Percentiles rank a stretch among this genome's conserved stretches.
phyloP scores from a whole-genome alignment of 2,329 filamentous ascomycete species.

The Penicillium crustosum region DNA sequence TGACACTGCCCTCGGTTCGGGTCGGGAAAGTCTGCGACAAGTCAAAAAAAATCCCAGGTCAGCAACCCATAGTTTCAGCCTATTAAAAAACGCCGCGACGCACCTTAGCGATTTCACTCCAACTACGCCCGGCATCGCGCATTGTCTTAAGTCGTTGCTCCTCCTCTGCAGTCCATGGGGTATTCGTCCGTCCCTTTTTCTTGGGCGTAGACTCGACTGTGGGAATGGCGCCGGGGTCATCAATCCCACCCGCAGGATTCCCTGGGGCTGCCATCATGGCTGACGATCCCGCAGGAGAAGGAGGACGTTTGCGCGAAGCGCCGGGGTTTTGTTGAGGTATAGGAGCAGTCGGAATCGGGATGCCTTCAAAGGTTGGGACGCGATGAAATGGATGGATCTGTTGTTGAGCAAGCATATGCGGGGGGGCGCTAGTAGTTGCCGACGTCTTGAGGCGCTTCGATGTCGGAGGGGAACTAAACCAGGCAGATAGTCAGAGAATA shows the following conservation, averaged over 20 bases:
- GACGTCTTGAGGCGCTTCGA: conserved; percentile 46
- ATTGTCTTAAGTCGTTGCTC: conserved; percentile 90
- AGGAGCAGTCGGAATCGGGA: conserved; percentile 42
- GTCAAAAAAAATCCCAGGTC: conserved; percentile 2
- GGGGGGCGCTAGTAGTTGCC: conserved; percentile 35
- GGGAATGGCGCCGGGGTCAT: conserved; percentile 28
- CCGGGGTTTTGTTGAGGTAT: conserved; percentile 32
- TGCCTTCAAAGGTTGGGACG: conserved; percentile 39
- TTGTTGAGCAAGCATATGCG: conserved; percentile 41
- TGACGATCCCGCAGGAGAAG: conserved; percentile 41
- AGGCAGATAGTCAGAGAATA: conserved; percentile 9
- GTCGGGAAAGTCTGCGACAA: conserved; percentile 75
- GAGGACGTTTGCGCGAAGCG: conserved; percentile 45
- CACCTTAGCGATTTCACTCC: conserved; percentile 98
- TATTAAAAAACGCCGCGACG: conserved; percentile 22
- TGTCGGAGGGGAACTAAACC: conserved; percentile 41
- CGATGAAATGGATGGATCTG: conserved; percentile 39
- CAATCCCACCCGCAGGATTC: conserved; percentile 30
- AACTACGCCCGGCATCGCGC: conserved; percentile 88
- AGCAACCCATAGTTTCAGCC: conserved; percentile 3
- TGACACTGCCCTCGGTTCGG: conserved; percentile 94
- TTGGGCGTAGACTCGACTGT: conserved; percentile 37
- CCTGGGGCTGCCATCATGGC: conserved; percentile 39
- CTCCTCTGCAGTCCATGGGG: conserved; percentile 93
- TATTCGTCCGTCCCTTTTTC: conserved; percentile 98